Evolutionary conservation across 805 yeast genomes (phyloP), one percentile per base, ranked within the genome.

Genomic region (Wickerhamiella azyma): DNA sequence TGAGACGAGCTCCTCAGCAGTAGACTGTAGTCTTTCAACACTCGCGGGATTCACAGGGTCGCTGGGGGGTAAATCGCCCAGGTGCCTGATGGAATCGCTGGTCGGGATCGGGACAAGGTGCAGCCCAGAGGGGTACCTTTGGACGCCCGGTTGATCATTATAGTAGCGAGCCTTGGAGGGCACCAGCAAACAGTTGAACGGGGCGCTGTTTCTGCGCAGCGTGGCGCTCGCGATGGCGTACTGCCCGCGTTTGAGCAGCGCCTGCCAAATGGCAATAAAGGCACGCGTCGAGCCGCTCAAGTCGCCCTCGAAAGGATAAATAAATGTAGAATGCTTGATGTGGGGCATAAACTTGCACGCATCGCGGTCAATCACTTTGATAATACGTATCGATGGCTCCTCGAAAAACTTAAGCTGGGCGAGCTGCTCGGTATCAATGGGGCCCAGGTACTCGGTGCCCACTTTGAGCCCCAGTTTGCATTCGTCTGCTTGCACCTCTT

Each of bases 211-310:
- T 39, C 60, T 64, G 48, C 78, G 72, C 6, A 69, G 54, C 54
- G 77, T 75, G 1, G 94, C 89, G 77, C 85, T 85, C 3, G 82
- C 72, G 7, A 89, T 62, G 0, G 83, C 92, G 54, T 72, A 76
- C 54, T 73, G 72, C 2, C 68, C 56, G 36, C 70, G 65, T 40
- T 68, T 68, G 4, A 64, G 58, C 62, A 92, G 62, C 2, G 78
- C 70, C 47, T 75, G 76, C 56, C 76, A 83, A 10, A 89, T 61
- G 0, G 86, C 72, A 0, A 83, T 68, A 55, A 86, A 73, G 0
- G 89, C 79, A 26, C 74, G 64, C 21, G 70, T 65, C 1, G 95
- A 82, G 21, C 88, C 83, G 21, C 69, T 62, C 49, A 66, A 74
- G 0, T 70, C 69, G 1, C 72, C 75, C 18, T 72, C 76, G 55